Evolutionary conservation across 371 early-diverging fungal species (phyloP).

Genomic region (Phascolomyces articulosus): DNA sequence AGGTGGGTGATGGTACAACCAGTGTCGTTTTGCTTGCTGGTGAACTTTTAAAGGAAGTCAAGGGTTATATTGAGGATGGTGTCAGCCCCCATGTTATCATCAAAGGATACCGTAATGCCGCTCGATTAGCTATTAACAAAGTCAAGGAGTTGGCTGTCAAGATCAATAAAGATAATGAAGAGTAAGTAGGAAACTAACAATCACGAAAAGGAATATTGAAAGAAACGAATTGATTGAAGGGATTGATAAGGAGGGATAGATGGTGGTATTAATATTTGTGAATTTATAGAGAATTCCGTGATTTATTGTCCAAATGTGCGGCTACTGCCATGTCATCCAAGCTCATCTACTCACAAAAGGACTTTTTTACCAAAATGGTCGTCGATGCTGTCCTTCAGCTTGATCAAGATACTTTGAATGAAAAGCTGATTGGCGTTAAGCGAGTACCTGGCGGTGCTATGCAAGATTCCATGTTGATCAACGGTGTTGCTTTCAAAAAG

Average conservation of each 20-base stretch:
- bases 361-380: constrained; percentile 98
- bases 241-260: background rate
- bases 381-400: constrained; percentile 96
- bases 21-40: constrained; percentile 98
- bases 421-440: constrained; percentile 97
- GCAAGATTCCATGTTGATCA: constrained; percentile 96
- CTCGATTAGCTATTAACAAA: constrained; percentile 81
- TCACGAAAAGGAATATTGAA: background rate
- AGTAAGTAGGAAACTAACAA: constrained; percentile 43
- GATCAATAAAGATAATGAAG: constrained; percentile 75
- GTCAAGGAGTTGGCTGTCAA: constrained; percentile 85
- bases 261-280: background rate
- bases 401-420: constrained; percentile 93
- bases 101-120: constrained; percentile 91
- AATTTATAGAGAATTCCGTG: constrained; percentile 76
- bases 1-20: constrained; percentile 99
- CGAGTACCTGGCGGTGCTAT: constrained; percentile 98
- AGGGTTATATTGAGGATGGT: constrained; percentile 94
- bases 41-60: constrained; percentile 95
- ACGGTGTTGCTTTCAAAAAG: constrained; percentile 99
- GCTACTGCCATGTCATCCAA: constrained; percentile 99
- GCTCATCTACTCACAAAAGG: constrained; percentile 96
- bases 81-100: constrained; percentile 95
- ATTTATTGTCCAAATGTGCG: constrained; percentile 95
- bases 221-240: background rate